Conservation (phyloP, 1,139 yeast species). For the Geotrichum carabidarum region DNA sequence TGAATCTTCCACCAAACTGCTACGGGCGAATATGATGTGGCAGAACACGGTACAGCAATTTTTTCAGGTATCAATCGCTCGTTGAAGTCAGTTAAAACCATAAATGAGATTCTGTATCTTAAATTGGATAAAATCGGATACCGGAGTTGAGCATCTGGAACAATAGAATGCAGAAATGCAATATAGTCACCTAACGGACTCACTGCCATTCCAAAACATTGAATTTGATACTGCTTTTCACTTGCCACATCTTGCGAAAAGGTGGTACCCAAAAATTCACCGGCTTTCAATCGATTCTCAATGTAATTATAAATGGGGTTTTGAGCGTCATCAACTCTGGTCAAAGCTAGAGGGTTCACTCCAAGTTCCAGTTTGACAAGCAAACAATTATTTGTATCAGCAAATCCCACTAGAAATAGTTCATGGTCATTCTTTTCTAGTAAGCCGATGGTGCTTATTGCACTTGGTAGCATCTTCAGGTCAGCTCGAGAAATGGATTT, state of each 20-base stretch:
- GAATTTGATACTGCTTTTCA: constrained; percentile 12
- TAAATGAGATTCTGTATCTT: constrained; percentile 11
- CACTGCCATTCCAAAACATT: constrained; percentile 16
- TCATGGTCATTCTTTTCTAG: not conserved
- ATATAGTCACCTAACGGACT: constrained; percentile 17
- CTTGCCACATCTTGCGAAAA: constrained; percentile 10
- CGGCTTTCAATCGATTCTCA: constrained; percentile 15
- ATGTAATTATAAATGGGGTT: constrained; percentile 13
- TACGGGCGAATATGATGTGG: constrained; percentile 6
- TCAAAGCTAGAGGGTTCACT: not conserved
- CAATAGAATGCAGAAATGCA: constrained; percentile 13
- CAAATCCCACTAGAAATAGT: constrained; percentile 10
- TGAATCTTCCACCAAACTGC: constrained; percentile 17
- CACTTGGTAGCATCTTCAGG: not conserved
- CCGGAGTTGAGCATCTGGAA: constrained; percentile 15
- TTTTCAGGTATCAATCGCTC: constrained; percentile 4
- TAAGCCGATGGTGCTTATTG: constrained; percentile 3
- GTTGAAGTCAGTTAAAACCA: constrained; percentile 1
- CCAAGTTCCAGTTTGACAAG: constrained; percentile 1
- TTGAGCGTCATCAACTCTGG: not conserved
- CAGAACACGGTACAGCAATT: not conserved
- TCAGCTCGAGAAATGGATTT: not conserved
- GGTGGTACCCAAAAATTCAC: constrained; percentile 15
- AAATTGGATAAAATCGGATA: constrained; percentile 16
- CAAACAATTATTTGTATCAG: not conserved